A percentile compares a stretch with the other conserved stretches of the same genome.
Conservation (phyloP, 2,329 filamentous ascomycete genomes). For the Domatiomyces catenatus region DNA sequence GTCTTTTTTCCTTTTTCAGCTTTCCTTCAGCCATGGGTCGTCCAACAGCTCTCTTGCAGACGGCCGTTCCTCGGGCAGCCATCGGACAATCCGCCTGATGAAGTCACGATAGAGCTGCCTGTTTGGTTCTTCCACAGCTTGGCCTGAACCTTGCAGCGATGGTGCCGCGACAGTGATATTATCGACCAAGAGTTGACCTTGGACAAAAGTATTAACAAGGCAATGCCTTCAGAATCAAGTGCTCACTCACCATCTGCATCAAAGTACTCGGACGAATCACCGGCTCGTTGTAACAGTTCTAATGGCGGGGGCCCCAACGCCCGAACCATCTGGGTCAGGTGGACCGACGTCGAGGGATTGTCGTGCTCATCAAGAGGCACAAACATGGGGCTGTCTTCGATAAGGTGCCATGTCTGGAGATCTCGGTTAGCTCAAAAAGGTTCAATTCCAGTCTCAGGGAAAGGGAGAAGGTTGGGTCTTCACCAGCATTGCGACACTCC, state of each 20-base stretch:
- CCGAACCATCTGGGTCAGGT: background rate
- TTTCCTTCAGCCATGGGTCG: conserved; percentile 22
- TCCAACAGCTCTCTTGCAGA: conserved; percentile 25
- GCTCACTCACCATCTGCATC: background rate
- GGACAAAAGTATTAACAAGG: too few species aligned
- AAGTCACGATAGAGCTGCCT: conserved; percentile 22
- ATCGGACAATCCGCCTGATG: conserved; percentile 24
- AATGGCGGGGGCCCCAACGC: background rate
- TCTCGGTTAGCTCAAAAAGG: background rate
- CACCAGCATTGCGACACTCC: too few species aligned
- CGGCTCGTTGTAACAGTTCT: background rate
- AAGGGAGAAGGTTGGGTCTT: too few species aligned
- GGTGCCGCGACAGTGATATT: background rate
- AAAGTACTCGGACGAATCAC: background rate
- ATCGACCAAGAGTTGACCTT: background rate
- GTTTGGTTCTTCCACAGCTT: conserved; percentile 18
- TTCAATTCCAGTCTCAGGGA: too few species aligned
- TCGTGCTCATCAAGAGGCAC: background rate
- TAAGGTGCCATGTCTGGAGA: background rate
- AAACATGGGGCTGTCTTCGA: background rate
- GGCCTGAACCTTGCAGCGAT: background rate
- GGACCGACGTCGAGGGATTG: background rate
- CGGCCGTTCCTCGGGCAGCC: conserved; percentile 25
- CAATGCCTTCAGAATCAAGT: too few species aligned
- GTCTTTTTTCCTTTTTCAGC: too few species aligned